These are phyloP conservation scores for Tetracentron sinense DNA, from an alignment of 164 flowering plant genomes.

Conservation along the genomic window DNA sequence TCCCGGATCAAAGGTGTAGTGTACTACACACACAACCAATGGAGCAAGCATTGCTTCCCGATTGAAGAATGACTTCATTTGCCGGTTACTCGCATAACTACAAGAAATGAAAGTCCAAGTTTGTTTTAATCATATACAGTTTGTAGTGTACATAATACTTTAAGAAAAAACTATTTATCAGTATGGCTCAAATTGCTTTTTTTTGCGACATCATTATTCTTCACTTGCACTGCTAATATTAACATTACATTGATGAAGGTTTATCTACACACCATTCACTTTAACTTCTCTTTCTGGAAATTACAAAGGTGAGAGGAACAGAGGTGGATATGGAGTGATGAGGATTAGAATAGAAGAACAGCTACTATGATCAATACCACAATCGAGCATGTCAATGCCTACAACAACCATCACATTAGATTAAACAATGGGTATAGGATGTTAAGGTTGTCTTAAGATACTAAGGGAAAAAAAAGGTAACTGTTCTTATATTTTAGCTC, in stretches of 20 bases:
- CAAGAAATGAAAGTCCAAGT: background rate
- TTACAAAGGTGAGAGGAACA: background rate
- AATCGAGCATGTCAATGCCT: background rate
- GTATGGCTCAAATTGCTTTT: no score
- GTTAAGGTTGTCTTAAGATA: no score
- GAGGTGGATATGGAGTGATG: background rate
- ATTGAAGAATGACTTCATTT: no score
- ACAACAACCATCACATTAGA: background rate
- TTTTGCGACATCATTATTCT: background rate
- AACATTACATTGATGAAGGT: no score
- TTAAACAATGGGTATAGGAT: no score
- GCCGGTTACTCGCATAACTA: background rate
- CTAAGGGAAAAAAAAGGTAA: no score
- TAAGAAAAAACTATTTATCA: no score
- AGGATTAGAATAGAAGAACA: background rate
- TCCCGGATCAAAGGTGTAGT: no score
- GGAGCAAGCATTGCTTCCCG: no score
- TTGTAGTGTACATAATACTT: background rate
- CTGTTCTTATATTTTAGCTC: no score
- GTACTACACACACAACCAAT: no score
- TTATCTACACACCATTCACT: no score
- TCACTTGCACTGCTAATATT: background rate
- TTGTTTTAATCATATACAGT: background rate
- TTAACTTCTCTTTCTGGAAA: background rate
- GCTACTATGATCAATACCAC: background rate